Percentiles rank a stretch among this genome's conserved stretches.
Evolutionary conservation across 306 rosid species (phyloP).

Genomic region (Prunus campanulata): DNA sequence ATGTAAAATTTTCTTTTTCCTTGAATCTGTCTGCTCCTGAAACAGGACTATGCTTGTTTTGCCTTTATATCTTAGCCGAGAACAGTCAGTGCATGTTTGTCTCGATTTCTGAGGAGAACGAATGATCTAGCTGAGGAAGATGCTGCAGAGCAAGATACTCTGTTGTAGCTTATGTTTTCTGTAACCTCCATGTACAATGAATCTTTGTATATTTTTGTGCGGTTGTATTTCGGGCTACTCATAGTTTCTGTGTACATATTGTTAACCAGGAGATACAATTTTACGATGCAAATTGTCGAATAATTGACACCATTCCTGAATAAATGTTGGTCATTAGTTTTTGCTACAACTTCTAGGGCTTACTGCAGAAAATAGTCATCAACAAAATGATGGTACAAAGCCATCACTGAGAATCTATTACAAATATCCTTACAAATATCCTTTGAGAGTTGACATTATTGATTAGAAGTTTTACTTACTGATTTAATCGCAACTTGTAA

Average conservation of each 20-base stretch:
- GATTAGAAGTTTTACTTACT: not conserved
- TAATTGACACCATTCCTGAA: not conserved
- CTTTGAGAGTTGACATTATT: not conserved
- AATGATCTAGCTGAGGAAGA: slow-evolving; percentile 40
- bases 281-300: not conserved
- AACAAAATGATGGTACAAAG: too few relatives aligned
- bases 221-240: not conserved
- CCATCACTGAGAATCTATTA: too few relatives aligned
- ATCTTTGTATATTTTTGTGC: not conserved
- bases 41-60: slow-evolving; percentile 84
- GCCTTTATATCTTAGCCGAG: slow-evolving; percentile 68
- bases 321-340: not conserved
- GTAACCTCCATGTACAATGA: not conserved
- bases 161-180: slow-evolving; percentile 41
- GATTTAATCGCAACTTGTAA: too few relatives aligned
- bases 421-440: too few relatives aligned
- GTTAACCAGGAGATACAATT: not conserved
- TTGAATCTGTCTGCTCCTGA: slow-evolving; percentile 1
- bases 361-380: too few relatives aligned
- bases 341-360: not conserved
- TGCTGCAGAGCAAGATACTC: slow-evolving; percentile 40
- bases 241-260: not conserved
- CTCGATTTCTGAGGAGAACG: slow-evolving; percentile 55
- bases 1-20: not conserved
- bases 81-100: slow-evolving; percentile 44